phyloP scores from a whole-genome alignment of 805 yeast species.

The Yarrowia deformans region DNA sequence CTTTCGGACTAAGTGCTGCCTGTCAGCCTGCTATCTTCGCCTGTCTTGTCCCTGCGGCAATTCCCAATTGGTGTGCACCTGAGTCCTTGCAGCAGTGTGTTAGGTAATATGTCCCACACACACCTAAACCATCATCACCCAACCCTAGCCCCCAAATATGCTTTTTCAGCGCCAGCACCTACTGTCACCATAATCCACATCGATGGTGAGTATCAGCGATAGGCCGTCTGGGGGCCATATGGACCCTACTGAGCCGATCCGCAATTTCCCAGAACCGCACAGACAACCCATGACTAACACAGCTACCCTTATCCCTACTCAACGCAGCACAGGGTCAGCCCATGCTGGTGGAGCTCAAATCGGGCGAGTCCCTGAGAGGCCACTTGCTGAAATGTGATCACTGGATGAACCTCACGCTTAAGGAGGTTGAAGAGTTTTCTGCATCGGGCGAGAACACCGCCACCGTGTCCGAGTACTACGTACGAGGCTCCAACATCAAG shows the following conservation, averaged over 20 bases:
- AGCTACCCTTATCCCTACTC: conserved; percentile 90
- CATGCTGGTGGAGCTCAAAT: conserved; percentile 85
- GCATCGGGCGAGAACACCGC: conserved; percentile 63
- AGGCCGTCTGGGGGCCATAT: background rate
- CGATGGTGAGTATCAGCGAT: conserved; percentile 26
- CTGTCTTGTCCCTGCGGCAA: conserved; percentile 4
- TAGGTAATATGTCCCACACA: background rate
- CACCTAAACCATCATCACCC: conserved; percentile 35
- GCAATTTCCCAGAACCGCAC: background rate
- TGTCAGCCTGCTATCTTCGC: background rate
- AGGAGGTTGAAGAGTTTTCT: conserved; percentile 67
- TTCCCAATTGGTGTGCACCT: background rate
- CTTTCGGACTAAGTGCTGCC: background rate
- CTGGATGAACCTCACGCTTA: conserved; percentile 92
- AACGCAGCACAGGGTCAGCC: conserved; percentile 91
- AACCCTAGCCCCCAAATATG: conserved; percentile 33
- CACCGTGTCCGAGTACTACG: conserved; percentile 75
- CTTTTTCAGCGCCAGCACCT: conserved; percentile 33
- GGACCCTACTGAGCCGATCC: background rate
- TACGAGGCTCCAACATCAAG: conserved; percentile 67
- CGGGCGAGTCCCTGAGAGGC: conserved; percentile 90
- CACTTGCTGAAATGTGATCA: conserved; percentile 84
- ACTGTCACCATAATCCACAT: conserved; percentile 3
- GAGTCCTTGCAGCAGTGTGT: background rate
- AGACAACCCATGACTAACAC: conserved; percentile 35